Evolutionary conservation across 140 eudicot genomes (phyloP).

Genomic region (Artemisia princeps): DNA sequence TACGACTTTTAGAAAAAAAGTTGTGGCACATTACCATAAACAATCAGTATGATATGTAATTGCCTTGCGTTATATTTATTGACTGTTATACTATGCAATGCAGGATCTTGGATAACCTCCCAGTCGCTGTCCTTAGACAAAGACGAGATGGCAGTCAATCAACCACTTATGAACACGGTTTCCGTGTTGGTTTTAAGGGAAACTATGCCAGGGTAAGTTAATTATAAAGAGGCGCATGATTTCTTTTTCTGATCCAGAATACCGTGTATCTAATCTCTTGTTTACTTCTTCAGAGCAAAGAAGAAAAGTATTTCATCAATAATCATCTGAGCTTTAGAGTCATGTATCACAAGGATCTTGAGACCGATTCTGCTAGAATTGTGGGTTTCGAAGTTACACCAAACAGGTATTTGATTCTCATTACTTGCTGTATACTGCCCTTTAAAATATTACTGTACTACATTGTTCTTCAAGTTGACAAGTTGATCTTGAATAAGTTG

Average conservation of each 20-base stretch:
- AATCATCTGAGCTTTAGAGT: conserved; percentile 94
- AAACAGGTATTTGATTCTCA: conserved; percentile 48
- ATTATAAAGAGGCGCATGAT: background rate
- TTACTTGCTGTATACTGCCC: background rate
- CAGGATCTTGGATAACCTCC: conserved; percentile 95
- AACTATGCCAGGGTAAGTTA: conserved; percentile 84
- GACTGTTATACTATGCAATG: too few species aligned
- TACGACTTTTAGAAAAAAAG: too few species aligned
- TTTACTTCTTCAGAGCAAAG: conserved; percentile 58
- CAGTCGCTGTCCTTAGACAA: conserved; percentile 90
- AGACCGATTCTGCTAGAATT: conserved; percentile 79
- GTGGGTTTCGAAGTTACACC: conserved; percentile 97
- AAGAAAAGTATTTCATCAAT: conserved; percentile 75
- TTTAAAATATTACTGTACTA: background rate
- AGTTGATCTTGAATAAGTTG: background rate
- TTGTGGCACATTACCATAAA: too few species aligned
- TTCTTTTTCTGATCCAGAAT: conserved; percentile 2
- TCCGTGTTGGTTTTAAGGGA: conserved; percentile 91
- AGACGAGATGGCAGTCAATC: conserved; percentile 80
- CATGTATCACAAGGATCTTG: conserved; percentile 86
- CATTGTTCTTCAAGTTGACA: background rate
- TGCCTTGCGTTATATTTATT: too few species aligned
- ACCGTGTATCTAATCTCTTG: conserved; percentile 1
- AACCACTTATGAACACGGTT: conserved; percentile 87
- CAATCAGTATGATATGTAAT: too few species aligned